Conservation (phyloP, 2,329 filamentous ascomycete species). For the Alternaria tenuissima region DNA sequence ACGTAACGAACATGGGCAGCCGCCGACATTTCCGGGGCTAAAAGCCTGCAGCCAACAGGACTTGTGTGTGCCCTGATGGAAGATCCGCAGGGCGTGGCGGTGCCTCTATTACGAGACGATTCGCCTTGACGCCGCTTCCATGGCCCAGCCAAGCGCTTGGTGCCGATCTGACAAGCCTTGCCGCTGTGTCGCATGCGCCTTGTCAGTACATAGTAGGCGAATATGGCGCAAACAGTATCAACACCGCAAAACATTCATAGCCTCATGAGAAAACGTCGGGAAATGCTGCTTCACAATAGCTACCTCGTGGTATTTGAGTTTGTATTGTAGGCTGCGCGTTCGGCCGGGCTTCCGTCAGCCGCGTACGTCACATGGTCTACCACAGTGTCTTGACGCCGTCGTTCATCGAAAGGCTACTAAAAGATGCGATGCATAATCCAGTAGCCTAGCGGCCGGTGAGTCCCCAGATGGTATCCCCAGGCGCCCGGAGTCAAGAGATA, state of each 20-base stretch:
- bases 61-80: not conserved
- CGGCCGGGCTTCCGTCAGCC: not conserved
- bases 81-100: conserved; percentile 12
- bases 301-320: not conserved
- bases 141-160: conserved; percentile 10
- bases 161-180: conserved; percentile 1
- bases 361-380: not conserved
- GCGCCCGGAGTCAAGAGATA: not conserved
- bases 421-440: not conserved
- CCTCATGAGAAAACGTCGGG: not conserved
- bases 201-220: not conserved
- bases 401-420: not conserved
- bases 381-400: not conserved
- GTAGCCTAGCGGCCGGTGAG: not conserved
- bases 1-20: conserved; percentile 15
- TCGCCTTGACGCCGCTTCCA: not conserved
- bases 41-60: conserved; percentile 7
- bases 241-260: not conserved
- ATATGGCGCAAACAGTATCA: not conserved
- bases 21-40: conserved; percentile 8
- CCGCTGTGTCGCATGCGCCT: conserved; percentile 3
- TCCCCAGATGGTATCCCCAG: not conserved
- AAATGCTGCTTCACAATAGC: not conserved
- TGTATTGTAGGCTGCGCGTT: not conserved
- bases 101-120: conserved; percentile 16